Evolutionary conservation across 2,329 filamentous ascomycete genomes (phyloP).

Genomic region (Septoria petroselini): DNA sequence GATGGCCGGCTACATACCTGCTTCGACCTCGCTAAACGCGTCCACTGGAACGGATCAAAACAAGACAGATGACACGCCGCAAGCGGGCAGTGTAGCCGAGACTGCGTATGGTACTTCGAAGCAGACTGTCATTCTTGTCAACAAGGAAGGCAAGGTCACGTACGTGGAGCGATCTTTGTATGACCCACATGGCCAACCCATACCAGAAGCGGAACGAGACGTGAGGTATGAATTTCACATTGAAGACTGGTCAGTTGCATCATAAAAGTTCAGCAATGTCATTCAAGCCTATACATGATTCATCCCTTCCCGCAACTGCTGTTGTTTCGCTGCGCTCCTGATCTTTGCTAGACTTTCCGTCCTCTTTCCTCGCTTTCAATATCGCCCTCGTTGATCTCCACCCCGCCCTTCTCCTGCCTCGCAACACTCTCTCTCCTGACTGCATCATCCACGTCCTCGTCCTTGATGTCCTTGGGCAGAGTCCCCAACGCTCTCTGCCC

Average conservation of each 20-base stretch:
- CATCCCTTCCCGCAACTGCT: too few species aligned
- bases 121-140: conserved; percentile 60
- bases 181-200: conserved; percentile 50
- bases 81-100: conserved; percentile 9
- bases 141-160: conserved; percentile 54
- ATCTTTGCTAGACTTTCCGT: background rate
- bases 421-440: conserved; percentile 23
- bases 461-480: conserved; percentile 46
- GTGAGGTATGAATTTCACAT: conserved; percentile 49
- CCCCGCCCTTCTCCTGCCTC: conserved; percentile 6
- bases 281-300: background rate
- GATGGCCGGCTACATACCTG: conserved; percentile 36
- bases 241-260: conserved; percentile 38
- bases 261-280: background rate
- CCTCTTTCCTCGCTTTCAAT: background rate
- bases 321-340: background rate
- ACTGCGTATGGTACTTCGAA: conserved; percentile 63
- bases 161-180: conserved; percentile 62
- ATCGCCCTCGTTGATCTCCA: background rate
- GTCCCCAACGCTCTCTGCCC: conserved; percentile 44
- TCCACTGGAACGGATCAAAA: conserved; percentile 5
- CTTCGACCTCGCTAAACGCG: conserved; percentile 6
- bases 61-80: background rate
- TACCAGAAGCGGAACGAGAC: conserved; percentile 50
- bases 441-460: conserved; percentile 36